Base-by-base conservation (phyloP, 371 early-diverging fungal genomes). In the Mucor racemosus region DNA sequence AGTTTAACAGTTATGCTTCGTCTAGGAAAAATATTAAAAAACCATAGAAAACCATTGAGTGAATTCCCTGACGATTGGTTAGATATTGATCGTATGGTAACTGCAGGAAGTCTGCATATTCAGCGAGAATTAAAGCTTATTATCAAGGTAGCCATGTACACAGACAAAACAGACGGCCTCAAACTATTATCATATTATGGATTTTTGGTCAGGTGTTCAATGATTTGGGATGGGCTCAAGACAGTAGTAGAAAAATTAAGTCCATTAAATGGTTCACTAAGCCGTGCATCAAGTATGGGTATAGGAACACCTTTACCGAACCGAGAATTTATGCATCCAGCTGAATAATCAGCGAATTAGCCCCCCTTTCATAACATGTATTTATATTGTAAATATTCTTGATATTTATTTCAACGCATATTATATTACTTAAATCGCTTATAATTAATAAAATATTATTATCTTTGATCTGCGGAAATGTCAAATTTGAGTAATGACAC, bases 181-280 rank as follows among this genome's bases (percentile, higher is more conserved):
- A 63, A 71, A 26, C 3, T 64, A 1, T n/a, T 71, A 9, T 64
- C 72, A 5, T 66, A 73, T 66, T 69, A 73, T 42, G 73, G 73
- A 0, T 69, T 73, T 40, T 17, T 73, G 31, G 69, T 73, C 8
- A 40, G 73, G 10, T 73, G 69, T n/a, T 66, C 69, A 4, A 73
- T 69, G 66, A 64, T 73, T 21, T 73, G 73, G 73, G 69, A 73
- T 40, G 69, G 73, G 0, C 57, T 73, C 4, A 62, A 66, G 21
- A 73, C 63, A 9, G 65, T 73, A 4, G 66, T 46, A n/a, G 73
- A 73, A 34, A 66, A 73, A n/a, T 33, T 73, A 11, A 66, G 69
- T 66, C 73, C 72, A 0, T 57, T 67, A 10, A 71, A 67, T 41
- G 67, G 67, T 6, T 67, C 67, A 2, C 15, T 71, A 15, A 71